Conservation (phyloP, 2,329 filamentous ascomycete species). For the Aureobasidium sp. region DNA sequence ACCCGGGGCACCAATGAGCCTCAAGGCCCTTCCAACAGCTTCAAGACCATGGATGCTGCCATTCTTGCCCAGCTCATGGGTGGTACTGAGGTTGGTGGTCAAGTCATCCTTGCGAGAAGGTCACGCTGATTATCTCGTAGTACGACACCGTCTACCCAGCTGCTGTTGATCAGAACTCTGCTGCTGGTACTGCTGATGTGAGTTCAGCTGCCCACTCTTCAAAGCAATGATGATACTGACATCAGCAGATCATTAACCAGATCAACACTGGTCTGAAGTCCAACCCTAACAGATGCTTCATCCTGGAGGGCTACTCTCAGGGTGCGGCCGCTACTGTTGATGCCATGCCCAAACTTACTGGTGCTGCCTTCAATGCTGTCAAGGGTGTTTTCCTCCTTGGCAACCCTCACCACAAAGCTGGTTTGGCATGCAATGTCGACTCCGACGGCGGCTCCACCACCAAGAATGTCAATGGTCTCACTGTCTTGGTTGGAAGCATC, state of each 20-base stretch:
- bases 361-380: slow-evolving; percentile 28
- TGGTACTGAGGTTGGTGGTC: slow-evolving; percentile 22
- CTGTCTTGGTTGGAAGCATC: slow-evolving; percentile 18
- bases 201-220: not conserved
- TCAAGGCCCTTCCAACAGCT: slow-evolving; percentile 24
- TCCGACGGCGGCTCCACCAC: slow-evolving; percentile 30
- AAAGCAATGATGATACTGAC: not conserved
- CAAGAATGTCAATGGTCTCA: slow-evolving; percentile 26
- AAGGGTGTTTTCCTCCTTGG: slow-evolving; percentile 33
- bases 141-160: slow-evolving; percentile 33
- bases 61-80: slow-evolving; percentile 25
- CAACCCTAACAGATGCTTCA: slow-evolving; percentile 29
- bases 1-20: slow-evolving; percentile 24
- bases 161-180: slow-evolving; percentile 23
- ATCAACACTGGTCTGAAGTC: slow-evolving; percentile 23
- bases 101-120: not conserved
- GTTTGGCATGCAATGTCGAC: slow-evolving; percentile 31
- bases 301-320: slow-evolving; percentile 33
- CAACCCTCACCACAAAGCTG: slow-evolving; percentile 28
- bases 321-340: slow-evolving; percentile 32
- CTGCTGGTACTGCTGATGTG: slow-evolving; percentile 25
- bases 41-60: slow-evolving; percentile 30
- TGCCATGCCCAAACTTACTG: slow-evolving; percentile 28
- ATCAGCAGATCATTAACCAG: slow-evolving; percentile 27
- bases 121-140: not conserved